These are phyloP conservation scores for Papilionanthe hybrid DNA, from an alignment of 116 monocot genomes.

Conservation along the genomic window DNA sequence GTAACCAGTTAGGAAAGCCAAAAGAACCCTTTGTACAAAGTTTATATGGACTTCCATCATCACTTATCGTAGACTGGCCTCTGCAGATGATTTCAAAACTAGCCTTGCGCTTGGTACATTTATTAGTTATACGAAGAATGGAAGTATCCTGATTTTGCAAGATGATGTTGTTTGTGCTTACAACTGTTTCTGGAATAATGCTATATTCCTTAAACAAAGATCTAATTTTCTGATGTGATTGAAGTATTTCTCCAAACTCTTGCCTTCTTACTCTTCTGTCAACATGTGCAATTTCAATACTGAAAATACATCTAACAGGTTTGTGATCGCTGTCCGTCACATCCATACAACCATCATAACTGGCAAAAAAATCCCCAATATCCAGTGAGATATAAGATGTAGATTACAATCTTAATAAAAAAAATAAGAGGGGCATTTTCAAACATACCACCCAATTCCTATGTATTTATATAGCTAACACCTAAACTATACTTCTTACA, in stretches of 20 bases:
- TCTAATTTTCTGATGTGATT: slow-evolving; percentile 46
- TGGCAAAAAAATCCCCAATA: slow-evolving; percentile 15
- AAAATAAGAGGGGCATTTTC: no score
- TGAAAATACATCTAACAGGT: slow-evolving; percentile 81
- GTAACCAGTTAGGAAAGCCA: slow-evolving; percentile 88
- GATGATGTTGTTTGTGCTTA: slow-evolving; percentile 70
- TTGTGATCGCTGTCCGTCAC: slow-evolving; percentile 95
- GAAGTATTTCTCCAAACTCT: slow-evolving; percentile 61
- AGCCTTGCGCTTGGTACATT: slow-evolving; percentile 44
- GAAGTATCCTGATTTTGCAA: slow-evolving; percentile 59
- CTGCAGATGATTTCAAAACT: slow-evolving; percentile 61
- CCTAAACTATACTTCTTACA: no score
- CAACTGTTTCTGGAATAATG: slow-evolving; percentile 66
- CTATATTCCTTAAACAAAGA: slow-evolving; percentile 39
- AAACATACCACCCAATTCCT: no score
- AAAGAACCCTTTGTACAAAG: slow-evolving; percentile 47
- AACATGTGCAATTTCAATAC: slow-evolving; percentile 66
- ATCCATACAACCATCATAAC: slow-evolving; percentile 98
- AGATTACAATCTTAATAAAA: not conserved
- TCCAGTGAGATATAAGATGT: not conserved
- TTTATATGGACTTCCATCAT: slow-evolving; percentile 40
- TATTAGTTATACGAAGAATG: slow-evolving; percentile 68
- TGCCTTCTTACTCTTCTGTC: slow-evolving; percentile 63
- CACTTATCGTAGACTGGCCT: slow-evolving; percentile 46
- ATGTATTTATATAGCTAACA: no score